Evolutionary conservation across 768 basidiomycete genomes (phyloP).

Genomic region (Xerocomus potaroensis): DNA sequence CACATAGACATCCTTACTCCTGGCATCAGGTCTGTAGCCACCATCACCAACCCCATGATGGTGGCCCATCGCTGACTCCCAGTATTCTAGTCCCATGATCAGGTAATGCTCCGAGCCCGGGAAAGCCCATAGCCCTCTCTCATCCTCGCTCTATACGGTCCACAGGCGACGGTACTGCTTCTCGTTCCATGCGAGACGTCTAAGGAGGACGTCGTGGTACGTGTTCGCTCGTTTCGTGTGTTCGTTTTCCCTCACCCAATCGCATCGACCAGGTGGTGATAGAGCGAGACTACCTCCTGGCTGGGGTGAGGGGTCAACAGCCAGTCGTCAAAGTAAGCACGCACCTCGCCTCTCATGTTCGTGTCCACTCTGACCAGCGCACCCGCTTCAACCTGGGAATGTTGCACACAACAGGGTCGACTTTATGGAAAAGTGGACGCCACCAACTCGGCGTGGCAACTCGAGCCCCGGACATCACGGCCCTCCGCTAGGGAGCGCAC

Average conservation of each 20-base stretch:
- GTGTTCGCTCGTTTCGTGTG: slow-evolving; percentile 16
- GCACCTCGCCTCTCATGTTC: slow-evolving; percentile 1
- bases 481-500: slow-evolving; percentile 65
- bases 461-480: slow-evolving; percentile 58
- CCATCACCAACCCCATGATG: slow-evolving; percentile 4
- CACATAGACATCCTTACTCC: slow-evolving; percentile 52
- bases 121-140: slow-evolving; percentile 8
- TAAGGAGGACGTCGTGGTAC: slow-evolving; percentile 67
- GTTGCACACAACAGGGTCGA: slow-evolving; percentile 49
- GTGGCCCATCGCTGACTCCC: slow-evolving; percentile 20
- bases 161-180: slow-evolving; percentile 70
- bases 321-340: slow-evolving; percentile 66
- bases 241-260: slow-evolving; percentile 1
- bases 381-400: neutral
- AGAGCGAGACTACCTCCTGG: slow-evolving; percentile 66
- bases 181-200: slow-evolving; percentile 68
- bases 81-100: slow-evolving; percentile 71
- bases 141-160: slow-evolving; percentile 16
- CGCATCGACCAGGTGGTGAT: slow-evolving; percentile 54
- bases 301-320: slow-evolving; percentile 65
- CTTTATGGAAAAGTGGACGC: slow-evolving; percentile 69
- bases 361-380: neutral
- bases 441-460: slow-evolving; percentile 69
- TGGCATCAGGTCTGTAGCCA: slow-evolving; percentile 73
- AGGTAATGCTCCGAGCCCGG: slow-evolving; percentile 43